Evolutionary conservation across 202 grass and related monocot species (phyloP).

Genomic region (Musa balbisiana): DNA sequence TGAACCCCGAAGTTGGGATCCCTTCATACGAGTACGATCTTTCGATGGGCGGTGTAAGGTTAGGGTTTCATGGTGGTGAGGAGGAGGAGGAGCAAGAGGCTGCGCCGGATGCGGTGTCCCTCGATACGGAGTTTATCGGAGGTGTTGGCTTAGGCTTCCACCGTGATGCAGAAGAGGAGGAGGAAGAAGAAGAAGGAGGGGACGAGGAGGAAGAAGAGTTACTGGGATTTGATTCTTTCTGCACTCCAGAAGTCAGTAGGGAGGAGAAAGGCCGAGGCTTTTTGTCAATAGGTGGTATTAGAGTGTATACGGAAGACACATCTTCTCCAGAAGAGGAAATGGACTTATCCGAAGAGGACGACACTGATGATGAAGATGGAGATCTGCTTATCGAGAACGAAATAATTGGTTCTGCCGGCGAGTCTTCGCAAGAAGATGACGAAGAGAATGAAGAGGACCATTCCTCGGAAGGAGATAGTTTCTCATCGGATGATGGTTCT

Average conservation of each 20-base stretch:
- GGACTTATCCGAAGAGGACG: conserved; percentile 24
- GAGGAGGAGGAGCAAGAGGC: conserved; percentile 15
- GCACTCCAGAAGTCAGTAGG: conserved; percentile 39
- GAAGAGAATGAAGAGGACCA: conserved; percentile 18
- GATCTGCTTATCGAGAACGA: conserved; percentile 15
- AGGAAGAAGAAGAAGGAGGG: conserved; percentile 9
- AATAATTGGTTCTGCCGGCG: neutral
- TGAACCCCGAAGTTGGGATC: neutral
- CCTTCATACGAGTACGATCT: conserved; percentile 18
- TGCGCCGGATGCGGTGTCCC: conserved; percentile 5
- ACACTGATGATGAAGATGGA: conserved; percentile 28
- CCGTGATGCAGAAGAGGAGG: neutral
- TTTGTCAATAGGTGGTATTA: conserved; percentile 58
- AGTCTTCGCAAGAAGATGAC: conserved; percentile 18
- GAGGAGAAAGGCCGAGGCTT: conserved; percentile 38
- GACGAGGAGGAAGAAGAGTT: neutral
- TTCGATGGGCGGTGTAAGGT: neutral
- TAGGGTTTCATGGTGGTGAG: conserved; percentile 34
- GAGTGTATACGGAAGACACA: conserved; percentile 69
- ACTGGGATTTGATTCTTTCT: conserved; percentile 16
- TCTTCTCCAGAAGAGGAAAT: conserved; percentile 58
- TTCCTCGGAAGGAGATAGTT: conserved; percentile 8
- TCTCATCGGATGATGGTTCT: conserved; percentile 22
- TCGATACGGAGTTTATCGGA: neutral
- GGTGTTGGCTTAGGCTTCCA: conserved; percentile 48